A percentile compares a stretch with the other conserved stretches of the same genome.
Evolutionary conservation across 345 rosid species (phyloP).

Genomic region (Iberis pinnata): DNA sequence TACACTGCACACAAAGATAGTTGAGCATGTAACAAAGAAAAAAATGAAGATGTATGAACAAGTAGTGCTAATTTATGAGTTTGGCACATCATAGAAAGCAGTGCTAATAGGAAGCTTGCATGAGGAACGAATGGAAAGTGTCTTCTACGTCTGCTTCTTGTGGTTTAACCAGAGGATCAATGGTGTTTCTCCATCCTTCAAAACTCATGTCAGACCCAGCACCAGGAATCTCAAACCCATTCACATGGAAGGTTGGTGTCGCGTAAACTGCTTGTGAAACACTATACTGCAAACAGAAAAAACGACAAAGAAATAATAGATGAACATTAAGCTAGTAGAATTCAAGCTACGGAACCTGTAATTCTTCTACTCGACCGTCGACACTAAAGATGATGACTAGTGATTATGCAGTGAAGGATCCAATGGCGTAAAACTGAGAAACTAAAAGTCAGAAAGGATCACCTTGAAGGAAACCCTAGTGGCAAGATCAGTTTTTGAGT

Average conservation of each 20-base stretch:
- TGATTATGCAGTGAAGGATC: constrained; percentile 5
- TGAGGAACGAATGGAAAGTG: constrained; percentile 26
- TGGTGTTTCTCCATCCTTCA: constrained; percentile 51
- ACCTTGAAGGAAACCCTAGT: constrained; percentile 85
- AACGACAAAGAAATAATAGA: background rate
- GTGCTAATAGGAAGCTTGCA: constrained; percentile 24
- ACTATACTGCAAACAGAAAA: constrained; percentile 51
- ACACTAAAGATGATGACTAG: background rate
- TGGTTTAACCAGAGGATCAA: constrained; percentile 50
- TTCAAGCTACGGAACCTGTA: too few species aligned
- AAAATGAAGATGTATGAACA: background rate
- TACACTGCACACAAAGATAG: too few species aligned
- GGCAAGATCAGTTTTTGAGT: constrained; percentile 50
- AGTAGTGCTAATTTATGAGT: background rate
- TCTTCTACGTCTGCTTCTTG: constrained; percentile 18
- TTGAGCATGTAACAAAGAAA: too few species aligned
- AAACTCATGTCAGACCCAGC: constrained; percentile 43
- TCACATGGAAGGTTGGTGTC: constrained; percentile 63
- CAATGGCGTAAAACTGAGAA: background rate
- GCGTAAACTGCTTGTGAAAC: constrained; percentile 62
- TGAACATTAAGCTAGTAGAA: too few species aligned
- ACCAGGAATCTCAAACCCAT: constrained; percentile 62
- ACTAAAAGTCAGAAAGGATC: constrained; percentile 16
- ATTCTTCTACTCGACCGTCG: too few species aligned
- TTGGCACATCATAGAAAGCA: background rate